Percentiles rank a stretch among this genome's conserved stretches.
These are phyloP conservation scores for Leishmania aethiopica DNA, from an alignment of 208 protist genomes.

Conservation along the genomic window DNA sequence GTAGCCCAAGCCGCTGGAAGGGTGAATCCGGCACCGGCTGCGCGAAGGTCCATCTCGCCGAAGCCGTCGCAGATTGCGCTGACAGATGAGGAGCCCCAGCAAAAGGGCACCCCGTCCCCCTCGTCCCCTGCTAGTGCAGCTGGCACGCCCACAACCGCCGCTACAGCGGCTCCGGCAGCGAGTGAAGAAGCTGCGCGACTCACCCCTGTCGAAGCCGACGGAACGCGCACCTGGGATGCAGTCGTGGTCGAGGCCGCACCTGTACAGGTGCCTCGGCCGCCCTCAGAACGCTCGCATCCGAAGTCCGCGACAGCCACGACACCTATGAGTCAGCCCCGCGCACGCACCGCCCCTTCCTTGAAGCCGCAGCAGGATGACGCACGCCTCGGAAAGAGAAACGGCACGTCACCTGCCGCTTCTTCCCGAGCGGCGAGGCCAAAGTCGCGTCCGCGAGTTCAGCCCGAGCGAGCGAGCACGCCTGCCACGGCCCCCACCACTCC, in stretches of 20 bases:
- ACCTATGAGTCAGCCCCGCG: not conserved
- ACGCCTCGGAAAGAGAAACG: not conserved
- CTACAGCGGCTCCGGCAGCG: not conserved
- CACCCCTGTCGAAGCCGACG: not conserved
- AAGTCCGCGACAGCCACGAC: not conserved
- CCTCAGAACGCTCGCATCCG: not conserved
- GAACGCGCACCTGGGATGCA: not conserved
- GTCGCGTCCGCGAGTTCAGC: not conserved
- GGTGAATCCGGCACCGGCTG: not conserved
- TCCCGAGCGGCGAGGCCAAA: not conserved
- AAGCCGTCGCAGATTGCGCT: not conserved
- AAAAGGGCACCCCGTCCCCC: not conserved
- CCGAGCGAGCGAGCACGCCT: not conserved
- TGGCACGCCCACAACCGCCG: not conserved
- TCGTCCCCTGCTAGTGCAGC: conserved; percentile 1
- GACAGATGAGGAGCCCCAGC: not conserved
- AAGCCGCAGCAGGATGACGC: not conserved
- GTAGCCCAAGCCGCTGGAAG: not conserved
- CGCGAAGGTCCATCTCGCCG: not conserved
- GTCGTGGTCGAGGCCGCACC: not conserved
- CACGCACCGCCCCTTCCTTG: not conserved
- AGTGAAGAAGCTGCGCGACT: not conserved
- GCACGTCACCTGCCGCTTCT: not conserved
- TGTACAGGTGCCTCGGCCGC: not conserved
- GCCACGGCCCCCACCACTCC: not conserved